Evolutionary conservation across 2,329 filamentous ascomycete species (phyloP).

Genomic region (Trichoderma aggressivum): DNA sequence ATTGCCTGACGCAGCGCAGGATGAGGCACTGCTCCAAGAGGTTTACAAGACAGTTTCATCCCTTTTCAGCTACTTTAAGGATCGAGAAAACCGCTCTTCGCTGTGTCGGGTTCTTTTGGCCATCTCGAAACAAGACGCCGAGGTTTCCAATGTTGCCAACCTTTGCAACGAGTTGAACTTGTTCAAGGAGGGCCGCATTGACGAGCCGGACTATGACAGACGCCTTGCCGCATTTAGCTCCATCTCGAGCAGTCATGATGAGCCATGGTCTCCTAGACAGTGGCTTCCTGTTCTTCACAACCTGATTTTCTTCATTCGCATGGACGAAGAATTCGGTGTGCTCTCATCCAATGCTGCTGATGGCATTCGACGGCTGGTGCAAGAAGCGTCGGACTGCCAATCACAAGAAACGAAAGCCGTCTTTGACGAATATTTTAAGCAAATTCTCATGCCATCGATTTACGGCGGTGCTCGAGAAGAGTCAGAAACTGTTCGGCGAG

Average conservation of each 20-base stretch:
- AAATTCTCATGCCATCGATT: conserved; percentile 69
- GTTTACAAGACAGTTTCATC: conserved; percentile 74
- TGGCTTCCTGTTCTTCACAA: conserved; percentile 91
- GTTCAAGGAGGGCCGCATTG: conserved; percentile 66
- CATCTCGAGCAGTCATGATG: conserved; percentile 63
- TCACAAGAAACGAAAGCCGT: conserved; percentile 35
- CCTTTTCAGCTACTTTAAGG: conserved; percentile 87
- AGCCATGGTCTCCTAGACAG: conserved; percentile 61
- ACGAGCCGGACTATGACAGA: conserved; percentile 84
- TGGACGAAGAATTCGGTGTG: conserved; percentile 85
- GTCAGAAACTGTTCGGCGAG: conserved; percentile 80
- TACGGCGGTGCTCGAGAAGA: conserved; percentile 71
- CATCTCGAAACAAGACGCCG: conserved; percentile 62
- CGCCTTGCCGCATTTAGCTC: conserved; percentile 72
- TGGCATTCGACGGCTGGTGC: conserved; percentile 73
- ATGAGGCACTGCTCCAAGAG: conserved; percentile 51
- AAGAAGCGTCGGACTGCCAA: conserved; percentile 50
- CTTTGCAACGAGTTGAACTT: conserved; percentile 81
- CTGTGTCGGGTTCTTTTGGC: conserved; percentile 70
- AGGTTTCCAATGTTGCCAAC: conserved; percentile 59
- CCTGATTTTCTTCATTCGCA: conserved; percentile 78
- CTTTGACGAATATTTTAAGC: conserved; percentile 58
- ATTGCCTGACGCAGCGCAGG: conserved; percentile 46
- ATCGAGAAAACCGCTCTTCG: conserved; percentile 70
- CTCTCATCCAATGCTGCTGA: conserved; percentile 77